These are phyloP conservation scores for Carex myosuroides DNA, from an alignment of 176 grass and related monocot species.

Conservation along the genomic window DNA sequence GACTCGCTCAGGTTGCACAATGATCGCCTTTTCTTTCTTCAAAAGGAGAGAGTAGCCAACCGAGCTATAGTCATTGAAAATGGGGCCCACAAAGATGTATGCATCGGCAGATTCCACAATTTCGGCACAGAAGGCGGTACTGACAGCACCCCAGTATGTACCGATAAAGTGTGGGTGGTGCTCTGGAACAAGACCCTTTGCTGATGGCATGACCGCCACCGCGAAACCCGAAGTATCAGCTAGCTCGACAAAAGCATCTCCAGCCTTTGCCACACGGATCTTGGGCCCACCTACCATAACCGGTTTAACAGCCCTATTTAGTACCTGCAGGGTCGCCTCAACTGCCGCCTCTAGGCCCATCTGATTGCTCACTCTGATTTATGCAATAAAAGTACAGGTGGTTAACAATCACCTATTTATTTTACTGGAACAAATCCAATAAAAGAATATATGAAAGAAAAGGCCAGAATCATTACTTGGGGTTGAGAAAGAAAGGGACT, in stretches of 20 bases:
- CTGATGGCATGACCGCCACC: slow-evolving; percentile 58
- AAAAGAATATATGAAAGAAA: not conserved
- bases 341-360: slow-evolving; percentile 49
- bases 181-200: slow-evolving; percentile 70
- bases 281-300: slow-evolving; percentile 63
- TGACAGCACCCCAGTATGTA: slow-evolving; percentile 80
- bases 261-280: slow-evolving; percentile 53
- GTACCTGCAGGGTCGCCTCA: slow-evolving; percentile 25
- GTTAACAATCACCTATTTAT: not conserved
- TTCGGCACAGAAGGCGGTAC: slow-evolving; percentile 72
- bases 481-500: slow-evolving; percentile 50
- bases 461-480: slow-evolving; percentile 21
- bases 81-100: slow-evolving; percentile 58
- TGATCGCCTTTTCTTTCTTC: slow-evolving; percentile 55
- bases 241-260: slow-evolving; percentile 44
- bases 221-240: slow-evolving; percentile 45
- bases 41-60: slow-evolving; percentile 63
- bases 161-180: slow-evolving; percentile 53
- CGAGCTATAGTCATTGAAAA: slow-evolving; percentile 89
- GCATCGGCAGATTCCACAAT: slow-evolving; percentile 86
- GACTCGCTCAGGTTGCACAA: slow-evolving; percentile 76
- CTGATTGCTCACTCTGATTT: slow-evolving; percentile 53
- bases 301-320: slow-evolving; percentile 66
- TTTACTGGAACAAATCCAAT: not conserved
- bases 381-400: not conserved